phyloP scores from a whole-genome alignment of 805 yeast genomes.

The Blastobotrys mokoenaii region DNA sequence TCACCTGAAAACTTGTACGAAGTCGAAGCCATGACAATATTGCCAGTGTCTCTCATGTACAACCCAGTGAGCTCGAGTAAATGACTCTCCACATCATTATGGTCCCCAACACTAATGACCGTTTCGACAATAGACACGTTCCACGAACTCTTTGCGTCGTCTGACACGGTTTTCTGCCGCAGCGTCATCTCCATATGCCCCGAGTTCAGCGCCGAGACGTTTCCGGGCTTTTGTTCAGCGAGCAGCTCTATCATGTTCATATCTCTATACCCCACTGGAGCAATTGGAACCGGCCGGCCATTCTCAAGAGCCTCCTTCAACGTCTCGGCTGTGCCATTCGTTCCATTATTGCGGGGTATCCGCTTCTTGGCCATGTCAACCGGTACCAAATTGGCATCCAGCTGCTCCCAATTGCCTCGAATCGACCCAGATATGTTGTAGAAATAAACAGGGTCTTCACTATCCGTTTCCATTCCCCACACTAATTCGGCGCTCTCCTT shows the following conservation, averaged over 20 bases:
- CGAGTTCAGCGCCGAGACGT: constrained; percentile 6
- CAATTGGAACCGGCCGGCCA: too few species aligned
- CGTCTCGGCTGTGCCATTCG: background rate
- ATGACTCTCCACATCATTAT: constrained; percentile 6
- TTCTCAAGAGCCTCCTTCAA: too few species aligned
- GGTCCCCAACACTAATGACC: constrained; percentile 14
- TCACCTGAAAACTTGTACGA: constrained; percentile 28
- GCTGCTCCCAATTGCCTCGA: constrained; percentile 39
- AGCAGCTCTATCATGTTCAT: constrained; percentile 1
- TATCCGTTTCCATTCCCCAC: constrained; percentile 32
- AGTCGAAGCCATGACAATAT: constrained; percentile 22
- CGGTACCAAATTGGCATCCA: constrained; percentile 35
- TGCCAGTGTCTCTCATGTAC: constrained; percentile 29
- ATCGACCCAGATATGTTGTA: constrained; percentile 28
- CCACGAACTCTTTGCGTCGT: background rate
- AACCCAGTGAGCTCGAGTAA: constrained; percentile 25
- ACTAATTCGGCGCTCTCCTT: constrained; percentile 1
- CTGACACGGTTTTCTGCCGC: constrained; percentile 2
- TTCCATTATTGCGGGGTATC: background rate
- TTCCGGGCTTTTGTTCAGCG: constrained; percentile 3
- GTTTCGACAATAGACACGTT: constrained; percentile 10
- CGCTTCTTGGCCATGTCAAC: constrained; percentile 11
- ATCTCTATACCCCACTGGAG: background rate
- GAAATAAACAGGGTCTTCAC: constrained; percentile 31
- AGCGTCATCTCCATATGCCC: constrained; percentile 12